phyloP scores from a whole-genome alignment of 371 early-diverging fungal species.

The Rhizomucor pusillus region DNA sequence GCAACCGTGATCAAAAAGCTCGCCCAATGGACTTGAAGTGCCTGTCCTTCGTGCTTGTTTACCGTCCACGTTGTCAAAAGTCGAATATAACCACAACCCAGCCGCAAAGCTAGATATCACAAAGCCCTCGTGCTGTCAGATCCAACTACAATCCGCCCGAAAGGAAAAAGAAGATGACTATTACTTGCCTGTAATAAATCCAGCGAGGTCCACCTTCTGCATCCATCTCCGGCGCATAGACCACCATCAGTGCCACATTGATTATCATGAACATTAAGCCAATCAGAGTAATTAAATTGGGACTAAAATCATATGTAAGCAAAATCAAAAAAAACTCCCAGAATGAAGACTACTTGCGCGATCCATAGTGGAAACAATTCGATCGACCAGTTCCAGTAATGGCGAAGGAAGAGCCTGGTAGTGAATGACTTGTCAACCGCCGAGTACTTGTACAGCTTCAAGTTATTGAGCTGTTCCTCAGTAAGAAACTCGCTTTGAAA shows the following conservation, averaged over 20 bases:
- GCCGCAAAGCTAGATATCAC: slow-evolving; percentile 59
- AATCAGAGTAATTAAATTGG: slow-evolving; percentile 95
- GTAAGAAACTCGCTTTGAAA: slow-evolving; percentile 41
- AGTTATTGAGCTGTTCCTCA: slow-evolving; percentile 68
- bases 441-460: slow-evolving; percentile 81
- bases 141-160: background rate
- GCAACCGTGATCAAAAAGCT: slow-evolving; percentile 94
- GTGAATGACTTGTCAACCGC: slow-evolving; percentile 84
- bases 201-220: slow-evolving; percentile 37
- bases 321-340: background rate
- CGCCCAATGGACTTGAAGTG: slow-evolving; percentile 91
- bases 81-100: slow-evolving; percentile 92
- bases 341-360: slow-evolving; percentile 65
- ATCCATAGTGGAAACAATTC: slow-evolving; percentile 88
- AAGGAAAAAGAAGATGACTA: background rate
- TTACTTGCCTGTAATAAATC: slow-evolving; percentile 40
- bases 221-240: slow-evolving; percentile 41
- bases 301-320: slow-evolving; percentile 50
- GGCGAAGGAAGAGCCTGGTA: slow-evolving; percentile 76
- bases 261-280: slow-evolving; percentile 88
- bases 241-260: slow-evolving; percentile 66
- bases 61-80: slow-evolving; percentile 98
- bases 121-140: background rate
- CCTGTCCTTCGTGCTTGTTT: slow-evolving; percentile 97
- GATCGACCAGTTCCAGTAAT: slow-evolving; percentile 90